These are phyloP conservation scores for Phylloporus sp. DNA, from an alignment of 768 basidiomycete genomes.

Conservation along the genomic window DNA sequence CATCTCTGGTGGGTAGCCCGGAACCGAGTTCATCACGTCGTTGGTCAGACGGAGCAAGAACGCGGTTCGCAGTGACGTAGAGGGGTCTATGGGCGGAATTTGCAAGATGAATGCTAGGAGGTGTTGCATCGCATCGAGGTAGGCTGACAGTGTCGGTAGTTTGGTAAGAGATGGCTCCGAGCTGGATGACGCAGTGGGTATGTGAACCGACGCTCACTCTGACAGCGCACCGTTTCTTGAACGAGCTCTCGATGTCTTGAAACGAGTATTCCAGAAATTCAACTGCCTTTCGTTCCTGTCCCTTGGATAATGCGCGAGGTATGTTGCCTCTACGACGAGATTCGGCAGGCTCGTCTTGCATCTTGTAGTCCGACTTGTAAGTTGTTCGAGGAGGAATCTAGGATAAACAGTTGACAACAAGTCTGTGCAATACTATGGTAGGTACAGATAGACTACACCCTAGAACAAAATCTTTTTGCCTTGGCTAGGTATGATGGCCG, in stretches of 20 bases:
- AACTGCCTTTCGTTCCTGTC: constrained; percentile 62
- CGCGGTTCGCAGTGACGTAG: constrained; percentile 59
- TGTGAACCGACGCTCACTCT: background rate
- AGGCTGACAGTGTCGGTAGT: constrained; percentile 55
- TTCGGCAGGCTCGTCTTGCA: background rate
- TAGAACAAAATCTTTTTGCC: constrained; percentile 75
- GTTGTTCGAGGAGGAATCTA: background rate
- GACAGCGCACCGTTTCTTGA: constrained; percentile 68
- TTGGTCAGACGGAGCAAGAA: constrained; percentile 71
- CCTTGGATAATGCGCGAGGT: constrained; percentile 38
- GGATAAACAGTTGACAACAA: background rate
- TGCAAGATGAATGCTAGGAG: constrained; percentile 63
- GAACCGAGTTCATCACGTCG: constrained; percentile 56
- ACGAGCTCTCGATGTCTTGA: constrained; percentile 61
- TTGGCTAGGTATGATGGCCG: constrained; percentile 61
- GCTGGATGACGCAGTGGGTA: constrained; percentile 8
- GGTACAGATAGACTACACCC: background rate
- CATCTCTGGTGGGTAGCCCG: constrained; percentile 53
- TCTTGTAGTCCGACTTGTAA: too few relatives aligned
- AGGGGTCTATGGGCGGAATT: constrained; percentile 72
- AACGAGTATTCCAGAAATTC: constrained; percentile 65
- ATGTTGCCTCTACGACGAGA: background rate
- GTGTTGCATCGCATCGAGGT: constrained; percentile 53
- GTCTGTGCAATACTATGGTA: background rate
- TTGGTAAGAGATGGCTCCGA: constrained; percentile 39